Conservation (phyloP, 2,329 filamentous ascomycete genomes). For the Mycosphaerelloides madeirae region DNA sequence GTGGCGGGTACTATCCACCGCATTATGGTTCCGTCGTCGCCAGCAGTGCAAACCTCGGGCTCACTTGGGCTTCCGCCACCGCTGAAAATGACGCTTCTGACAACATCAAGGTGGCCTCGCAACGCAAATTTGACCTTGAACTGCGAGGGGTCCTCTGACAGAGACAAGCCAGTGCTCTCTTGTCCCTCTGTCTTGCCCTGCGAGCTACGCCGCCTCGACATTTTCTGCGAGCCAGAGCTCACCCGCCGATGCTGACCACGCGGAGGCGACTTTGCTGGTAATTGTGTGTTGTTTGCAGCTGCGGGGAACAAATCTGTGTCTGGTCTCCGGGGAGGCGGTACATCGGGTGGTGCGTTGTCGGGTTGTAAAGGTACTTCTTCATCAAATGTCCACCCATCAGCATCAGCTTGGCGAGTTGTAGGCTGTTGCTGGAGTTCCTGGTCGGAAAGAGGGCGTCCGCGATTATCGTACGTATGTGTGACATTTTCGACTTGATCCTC, state of each 20-base stretch:
- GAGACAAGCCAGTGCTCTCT: conserved; percentile 38
- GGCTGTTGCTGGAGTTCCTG: conserved; percentile 28
- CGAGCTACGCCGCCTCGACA: conserved; percentile 60
- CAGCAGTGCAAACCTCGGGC: conserved; percentile 92
- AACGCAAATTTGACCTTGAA: conserved; percentile 94
- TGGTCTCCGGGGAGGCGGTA: conserved; percentile 59
- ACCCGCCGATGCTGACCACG: conserved; percentile 70
- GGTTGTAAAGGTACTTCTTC: conserved; percentile 60
- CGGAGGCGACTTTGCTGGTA: conserved; percentile 73
- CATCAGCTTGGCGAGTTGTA: conserved; percentile 31
- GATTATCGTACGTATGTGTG: conserved; percentile 55
- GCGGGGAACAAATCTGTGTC: conserved; percentile 85
- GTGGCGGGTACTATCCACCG: conserved; percentile 83
- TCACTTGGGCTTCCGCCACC: conserved; percentile 92
- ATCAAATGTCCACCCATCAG: conserved; percentile 89
- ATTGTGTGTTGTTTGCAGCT: conserved; percentile 56
- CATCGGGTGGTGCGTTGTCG: conserved; percentile 34
- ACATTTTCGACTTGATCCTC: conserved; percentile 57
- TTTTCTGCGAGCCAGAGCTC: conserved; percentile 55
- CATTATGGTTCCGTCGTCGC: conserved; percentile 94
- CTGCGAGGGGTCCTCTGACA: conserved; percentile 63
- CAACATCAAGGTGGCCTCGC: conserved; percentile 86
- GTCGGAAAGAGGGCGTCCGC: conserved; percentile 51
- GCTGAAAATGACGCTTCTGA: conserved; percentile 92
- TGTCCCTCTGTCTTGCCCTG: conserved; percentile 53